These are phyloP conservation scores for Globisporangium recalcitrans DNA, from an alignment of 352 stramenopile species.

Conservation along the genomic window DNA sequence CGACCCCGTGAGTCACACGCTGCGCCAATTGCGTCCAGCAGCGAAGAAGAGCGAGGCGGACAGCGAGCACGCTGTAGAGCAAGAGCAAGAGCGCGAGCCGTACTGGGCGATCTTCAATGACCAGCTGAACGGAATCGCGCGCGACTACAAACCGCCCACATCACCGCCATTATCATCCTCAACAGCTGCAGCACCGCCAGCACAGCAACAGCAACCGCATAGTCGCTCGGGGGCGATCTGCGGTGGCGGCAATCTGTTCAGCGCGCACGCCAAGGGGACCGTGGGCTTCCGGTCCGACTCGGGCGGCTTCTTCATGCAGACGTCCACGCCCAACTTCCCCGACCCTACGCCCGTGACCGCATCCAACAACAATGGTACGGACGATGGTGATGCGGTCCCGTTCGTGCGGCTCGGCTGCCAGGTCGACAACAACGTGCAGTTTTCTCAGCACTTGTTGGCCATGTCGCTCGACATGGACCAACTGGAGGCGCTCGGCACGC, in stretches of 20 bases:
- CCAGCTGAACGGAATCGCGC: slow-evolving; percentile 66
- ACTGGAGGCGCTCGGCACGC: slow-evolving; percentile 36
- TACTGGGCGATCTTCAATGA: slow-evolving; percentile 83
- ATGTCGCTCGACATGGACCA: slow-evolving; percentile 44
- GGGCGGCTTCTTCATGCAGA: slow-evolving; percentile 70
- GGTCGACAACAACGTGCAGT: slow-evolving; percentile 71
- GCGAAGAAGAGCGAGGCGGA: neutral
- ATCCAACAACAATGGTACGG: neutral
- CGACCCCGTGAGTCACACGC: slow-evolving; percentile 68
- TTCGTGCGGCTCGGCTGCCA: slow-evolving; percentile 74
- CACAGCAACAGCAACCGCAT: neutral
- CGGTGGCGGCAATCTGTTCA: slow-evolving; percentile 49
- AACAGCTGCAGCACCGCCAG: neutral
- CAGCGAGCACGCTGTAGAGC: too few species aligned
- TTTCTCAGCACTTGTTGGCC: slow-evolving; percentile 64
- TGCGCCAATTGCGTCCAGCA: slow-evolving; percentile 35
- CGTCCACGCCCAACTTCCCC: slow-evolving; percentile 72
- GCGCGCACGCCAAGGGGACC: slow-evolving; percentile 66
- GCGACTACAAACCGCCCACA: slow-evolving; percentile 17
- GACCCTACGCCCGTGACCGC: slow-evolving; percentile 35
- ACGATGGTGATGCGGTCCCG: slow-evolving; percentile 2
- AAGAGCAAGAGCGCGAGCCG: slow-evolving; percentile 5
- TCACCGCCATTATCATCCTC: too few species aligned
- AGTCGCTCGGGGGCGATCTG: slow-evolving; percentile 29
- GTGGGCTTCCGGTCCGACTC: slow-evolving; percentile 39